phyloP scores from a whole-genome alignment of 106 monocot genomes.

The Dioscorea dumetorum region DNA sequence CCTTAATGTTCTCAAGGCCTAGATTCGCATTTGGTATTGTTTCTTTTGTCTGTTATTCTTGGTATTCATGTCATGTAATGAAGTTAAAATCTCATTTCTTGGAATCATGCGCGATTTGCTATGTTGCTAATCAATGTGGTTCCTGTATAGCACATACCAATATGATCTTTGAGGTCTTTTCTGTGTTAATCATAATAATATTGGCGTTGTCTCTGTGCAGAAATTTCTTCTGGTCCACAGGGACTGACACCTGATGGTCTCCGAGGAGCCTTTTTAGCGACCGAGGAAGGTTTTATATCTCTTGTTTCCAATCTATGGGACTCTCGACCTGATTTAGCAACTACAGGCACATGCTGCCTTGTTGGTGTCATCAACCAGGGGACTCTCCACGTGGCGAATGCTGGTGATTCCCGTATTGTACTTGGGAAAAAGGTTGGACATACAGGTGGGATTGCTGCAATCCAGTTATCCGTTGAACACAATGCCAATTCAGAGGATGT shows the following conservation, averaged over 20 bases:
- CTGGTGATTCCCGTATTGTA: conserved; percentile 50
- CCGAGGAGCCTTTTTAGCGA: conserved; percentile 33
- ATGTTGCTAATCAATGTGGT: background rate
- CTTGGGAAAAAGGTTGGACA: conserved; percentile 21
- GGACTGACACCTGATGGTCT: conserved; percentile 42
- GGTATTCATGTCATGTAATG: too few relatives aligned
- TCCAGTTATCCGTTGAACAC: conserved; percentile 42
- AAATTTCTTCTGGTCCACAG: conserved; percentile 35
- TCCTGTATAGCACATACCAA: background rate
- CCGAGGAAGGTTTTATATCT: conserved; percentile 44
- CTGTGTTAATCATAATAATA: background rate
- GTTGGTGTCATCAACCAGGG: conserved; percentile 35
- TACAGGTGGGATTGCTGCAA: conserved; percentile 23
- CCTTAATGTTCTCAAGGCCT: too few relatives aligned
- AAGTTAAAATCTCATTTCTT: too few relatives aligned
- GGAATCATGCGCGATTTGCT: too few relatives aligned
- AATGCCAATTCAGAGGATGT: conserved; percentile 52
- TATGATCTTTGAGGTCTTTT: too few relatives aligned
- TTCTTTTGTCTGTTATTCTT: too few relatives aligned
- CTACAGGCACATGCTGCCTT: conserved; percentile 50
- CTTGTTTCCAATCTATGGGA: conserved; percentile 29
- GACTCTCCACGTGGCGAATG: conserved; percentile 41
- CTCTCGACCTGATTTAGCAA: conserved; percentile 35
- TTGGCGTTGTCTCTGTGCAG: background rate
- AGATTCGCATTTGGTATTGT: too few relatives aligned